A percentile compares a stretch with the other conserved stretches of the same genome.
These are phyloP conservation scores for Aspergillus haitiensis DNA, from an alignment of 495 filamentous ascomycete species.

Conservation along the genomic window DNA sequence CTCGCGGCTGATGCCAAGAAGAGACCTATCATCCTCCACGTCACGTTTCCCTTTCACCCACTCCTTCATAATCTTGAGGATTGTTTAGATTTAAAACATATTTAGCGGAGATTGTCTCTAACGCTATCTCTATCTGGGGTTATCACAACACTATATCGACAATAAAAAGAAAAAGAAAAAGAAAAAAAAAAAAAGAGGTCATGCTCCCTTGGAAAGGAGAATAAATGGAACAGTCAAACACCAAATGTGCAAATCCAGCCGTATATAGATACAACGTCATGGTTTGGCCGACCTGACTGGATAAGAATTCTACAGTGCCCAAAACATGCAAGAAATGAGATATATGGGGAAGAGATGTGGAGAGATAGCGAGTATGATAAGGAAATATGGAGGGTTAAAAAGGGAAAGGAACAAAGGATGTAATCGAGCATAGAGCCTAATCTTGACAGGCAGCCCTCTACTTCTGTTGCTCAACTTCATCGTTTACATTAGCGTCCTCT, in stretches of 20 bases:
- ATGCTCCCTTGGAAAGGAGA: no score
- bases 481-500: conserved; percentile 8
- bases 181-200: not conserved
- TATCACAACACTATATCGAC: conserved; percentile 4
- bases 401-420: not conserved
- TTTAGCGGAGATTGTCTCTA: conserved; percentile 16
- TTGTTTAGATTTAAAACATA: not conserved
- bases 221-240: not conserved
- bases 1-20: conserved; percentile 1
- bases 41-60: conserved; percentile 15
- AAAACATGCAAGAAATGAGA: conserved; percentile 10
- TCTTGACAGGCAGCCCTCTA: conserved; percentile 10
- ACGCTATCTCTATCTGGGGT: conserved; percentile 20
- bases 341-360: conserved; percentile 6
- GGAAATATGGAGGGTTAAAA: not conserved
- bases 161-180: not conserved
- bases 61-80: no score
- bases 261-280: conserved; percentile 20
- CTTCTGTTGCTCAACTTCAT: conserved; percentile 13
- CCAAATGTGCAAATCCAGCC: conserved; percentile 9
- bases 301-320: conserved; percentile 4
- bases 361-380: conserved; percentile 1
- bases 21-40: not conserved
- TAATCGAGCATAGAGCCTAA: not conserved
- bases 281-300: not conserved